phyloP scores from a whole-genome alignment of 2,329 filamentous ascomycete genomes.

The Bimuria novae-zelandiae region DNA sequence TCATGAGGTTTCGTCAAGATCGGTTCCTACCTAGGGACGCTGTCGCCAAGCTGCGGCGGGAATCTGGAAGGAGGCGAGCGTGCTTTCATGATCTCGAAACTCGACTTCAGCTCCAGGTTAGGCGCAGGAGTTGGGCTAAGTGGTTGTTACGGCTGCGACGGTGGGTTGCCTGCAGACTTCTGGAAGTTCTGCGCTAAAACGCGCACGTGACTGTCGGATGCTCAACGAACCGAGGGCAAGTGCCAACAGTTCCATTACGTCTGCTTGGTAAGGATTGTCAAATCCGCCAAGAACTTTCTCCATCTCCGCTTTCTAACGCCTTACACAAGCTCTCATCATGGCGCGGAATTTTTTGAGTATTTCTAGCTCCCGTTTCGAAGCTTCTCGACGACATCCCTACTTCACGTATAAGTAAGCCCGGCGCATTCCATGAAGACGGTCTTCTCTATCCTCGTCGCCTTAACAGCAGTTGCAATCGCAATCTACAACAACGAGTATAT shows the following conservation, averaged over 20 bases:
- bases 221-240: background rate
- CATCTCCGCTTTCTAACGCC: slow-evolving; percentile 32
- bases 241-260: slow-evolving; percentile 1
- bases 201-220: background rate
- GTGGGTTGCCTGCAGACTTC: background rate
- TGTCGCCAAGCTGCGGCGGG: no score
- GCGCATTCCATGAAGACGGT: slow-evolving; percentile 44
- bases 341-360: slow-evolving; percentile 17
- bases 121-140: no score
- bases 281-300: slow-evolving; percentile 17
- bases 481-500: slow-evolving; percentile 49
- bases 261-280: slow-evolving; percentile 29
- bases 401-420: slow-evolving; percentile 40
- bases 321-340: slow-evolving; percentile 32
- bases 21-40: no score
- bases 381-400: slow-evolving; percentile 32
- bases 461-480: slow-evolving; percentile 48
- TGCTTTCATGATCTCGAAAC: no score
- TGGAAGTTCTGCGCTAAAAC: background rate
- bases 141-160: no score
- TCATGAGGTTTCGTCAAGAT: no score
- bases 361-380: slow-evolving; percentile 24
- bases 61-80: no score
- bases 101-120: no score
- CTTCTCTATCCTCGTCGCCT: slow-evolving; percentile 49